Evolutionary conservation across 768 basidiomycete species (phyloP).

Genomic region (Leccinellum albellum): DNA sequence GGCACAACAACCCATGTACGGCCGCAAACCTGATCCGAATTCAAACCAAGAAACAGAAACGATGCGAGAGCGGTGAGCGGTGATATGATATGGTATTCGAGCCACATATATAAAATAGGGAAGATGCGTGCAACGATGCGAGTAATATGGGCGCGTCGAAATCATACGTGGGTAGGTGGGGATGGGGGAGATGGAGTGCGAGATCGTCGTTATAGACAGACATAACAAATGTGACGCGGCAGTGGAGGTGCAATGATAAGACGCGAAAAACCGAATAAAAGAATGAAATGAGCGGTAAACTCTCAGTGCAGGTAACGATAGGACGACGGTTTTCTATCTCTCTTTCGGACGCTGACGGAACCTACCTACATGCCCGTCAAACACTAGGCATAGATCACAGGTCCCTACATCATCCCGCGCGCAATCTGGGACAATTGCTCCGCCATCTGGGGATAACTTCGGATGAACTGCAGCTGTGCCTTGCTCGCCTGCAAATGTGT

Average conservation of each 20-base stretch:
- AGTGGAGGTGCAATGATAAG: not conserved
- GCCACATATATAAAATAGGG: not conserved
- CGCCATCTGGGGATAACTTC: conserved; percentile 83
- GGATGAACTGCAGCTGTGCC: conserved; percentile 79
- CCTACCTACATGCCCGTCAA: conserved; percentile 8
- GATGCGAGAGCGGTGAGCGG: not conserved
- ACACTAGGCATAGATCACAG: not conserved
- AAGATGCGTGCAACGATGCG: not conserved
- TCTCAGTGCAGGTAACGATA: not conserved
- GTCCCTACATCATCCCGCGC: conserved; percentile 32
- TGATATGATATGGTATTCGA: not conserved
- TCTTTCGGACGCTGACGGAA: not conserved
- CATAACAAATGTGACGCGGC: not conserved
- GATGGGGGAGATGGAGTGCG: not conserved
- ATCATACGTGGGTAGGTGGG: not conserved
- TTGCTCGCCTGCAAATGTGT: conserved; percentile 61
- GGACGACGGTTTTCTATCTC: not conserved
- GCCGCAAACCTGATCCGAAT: not conserved
- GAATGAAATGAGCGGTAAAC: not conserved
- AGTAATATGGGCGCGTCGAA: not conserved
- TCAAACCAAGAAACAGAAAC: not conserved
- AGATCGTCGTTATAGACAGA: not conserved
- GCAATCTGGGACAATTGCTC: conserved; percentile 55
- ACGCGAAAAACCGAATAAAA: not conserved
- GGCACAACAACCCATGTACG: not conserved